These are phyloP conservation scores for Acorus gramineus DNA, from an alignment of 106 monocot genomes.

Conservation along the genomic window DNA sequence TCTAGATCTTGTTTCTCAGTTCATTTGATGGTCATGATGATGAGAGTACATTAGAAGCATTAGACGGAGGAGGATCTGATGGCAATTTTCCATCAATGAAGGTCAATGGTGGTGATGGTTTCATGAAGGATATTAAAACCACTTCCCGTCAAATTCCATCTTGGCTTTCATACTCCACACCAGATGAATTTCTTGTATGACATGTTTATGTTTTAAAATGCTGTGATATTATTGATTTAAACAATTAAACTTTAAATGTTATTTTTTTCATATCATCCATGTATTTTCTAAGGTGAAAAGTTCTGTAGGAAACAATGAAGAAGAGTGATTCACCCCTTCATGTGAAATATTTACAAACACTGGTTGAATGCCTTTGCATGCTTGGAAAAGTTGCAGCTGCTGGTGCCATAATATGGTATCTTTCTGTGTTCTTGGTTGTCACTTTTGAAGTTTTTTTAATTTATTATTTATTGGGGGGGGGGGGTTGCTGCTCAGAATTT, in stretches of 20 bases:
- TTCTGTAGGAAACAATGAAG: conserved; percentile 76
- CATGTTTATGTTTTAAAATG: not conserved
- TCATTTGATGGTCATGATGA: conserved; percentile 93
- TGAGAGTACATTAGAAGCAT: conserved; percentile 52
- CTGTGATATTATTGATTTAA: not conserved
- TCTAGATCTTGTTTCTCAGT: conserved; percentile 27
- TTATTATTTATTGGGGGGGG: not conserved
- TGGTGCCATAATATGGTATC: conserved; percentile 91
- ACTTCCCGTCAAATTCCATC: conserved; percentile 50
- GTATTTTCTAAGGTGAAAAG: no score
- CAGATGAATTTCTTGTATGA: conserved; percentile 97
- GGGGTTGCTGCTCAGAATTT: no score
- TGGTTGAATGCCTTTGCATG: conserved; percentile 95
- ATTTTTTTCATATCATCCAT: not conserved
- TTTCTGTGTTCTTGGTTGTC: not conserved
- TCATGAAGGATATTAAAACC: conserved; percentile 42
- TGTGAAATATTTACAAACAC: conserved; percentile 74
- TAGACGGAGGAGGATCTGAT: conserved; percentile 35
- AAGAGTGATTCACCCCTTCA: conserved; percentile 56
- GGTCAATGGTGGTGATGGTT: conserved; percentile 27
- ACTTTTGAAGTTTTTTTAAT: not conserved
- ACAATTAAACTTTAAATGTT: not conserved
- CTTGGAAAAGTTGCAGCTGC: conserved; percentile 99
- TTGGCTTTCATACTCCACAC: conserved; percentile 81
- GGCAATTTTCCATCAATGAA: conserved; percentile 16